These are phyloP conservation scores for Liriodendron chinense DNA, from an alignment of 164 flowering plant species.

Conservation along the genomic window DNA sequence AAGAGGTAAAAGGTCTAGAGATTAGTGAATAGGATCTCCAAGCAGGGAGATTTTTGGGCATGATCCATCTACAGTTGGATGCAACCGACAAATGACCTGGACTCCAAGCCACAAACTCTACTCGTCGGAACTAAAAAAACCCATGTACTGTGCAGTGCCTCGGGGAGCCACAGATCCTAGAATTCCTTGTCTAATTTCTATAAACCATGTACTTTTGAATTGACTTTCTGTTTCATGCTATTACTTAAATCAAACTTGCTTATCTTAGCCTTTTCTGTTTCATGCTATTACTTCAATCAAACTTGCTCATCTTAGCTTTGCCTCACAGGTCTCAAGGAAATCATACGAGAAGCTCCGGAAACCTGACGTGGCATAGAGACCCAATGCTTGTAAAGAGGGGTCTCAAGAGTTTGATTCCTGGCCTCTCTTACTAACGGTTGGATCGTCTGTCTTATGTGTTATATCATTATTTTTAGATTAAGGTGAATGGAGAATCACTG, in stretches of 20 bases:
- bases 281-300: not conserved
- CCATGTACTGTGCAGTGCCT: not conserved
- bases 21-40: too few relatives aligned
- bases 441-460: not conserved
- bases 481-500: not conserved
- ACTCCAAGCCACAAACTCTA: too few relatives aligned
- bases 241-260: not conserved
- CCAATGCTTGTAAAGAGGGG: not conserved
- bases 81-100: too few relatives aligned
- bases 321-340: constrained; percentile 27
- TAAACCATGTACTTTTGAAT: not conserved
- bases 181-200: not conserved
- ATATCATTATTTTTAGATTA: not conserved
- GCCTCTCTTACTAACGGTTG: not conserved
- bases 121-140: too few relatives aligned
- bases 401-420: not conserved
- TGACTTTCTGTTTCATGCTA: not conserved
- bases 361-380: constrained; percentile 9
- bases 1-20: too few relatives aligned
- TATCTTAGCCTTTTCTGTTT: not conserved
- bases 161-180: not conserved
- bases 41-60: too few relatives aligned
- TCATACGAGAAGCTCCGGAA: constrained; percentile 30
- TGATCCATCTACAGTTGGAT: too few relatives aligned
- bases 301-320: not conserved